Evolutionary conservation across 441 rosid genomes (phyloP).

Genomic region (Isatis lusitanica): DNA sequence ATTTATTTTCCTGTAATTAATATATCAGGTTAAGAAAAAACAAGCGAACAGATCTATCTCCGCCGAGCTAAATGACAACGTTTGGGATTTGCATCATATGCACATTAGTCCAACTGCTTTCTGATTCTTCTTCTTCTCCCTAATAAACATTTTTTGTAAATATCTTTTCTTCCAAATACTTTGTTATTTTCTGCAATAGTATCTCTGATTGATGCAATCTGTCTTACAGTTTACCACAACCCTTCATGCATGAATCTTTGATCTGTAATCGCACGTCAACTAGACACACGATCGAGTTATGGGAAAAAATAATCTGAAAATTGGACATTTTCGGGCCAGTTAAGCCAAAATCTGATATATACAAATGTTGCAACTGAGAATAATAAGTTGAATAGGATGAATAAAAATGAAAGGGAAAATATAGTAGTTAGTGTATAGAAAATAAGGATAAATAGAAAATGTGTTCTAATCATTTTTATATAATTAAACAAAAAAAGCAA

Average conservation of each 20-base stretch:
- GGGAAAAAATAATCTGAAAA: not conserved
- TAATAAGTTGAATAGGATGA: too few relatives aligned
- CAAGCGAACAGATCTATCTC: slow-evolving; percentile 28
- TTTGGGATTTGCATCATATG: slow-evolving; percentile 25
- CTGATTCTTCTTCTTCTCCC: slow-evolving; percentile 15
- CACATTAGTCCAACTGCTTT: slow-evolving; percentile 18
- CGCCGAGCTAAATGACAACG: slow-evolving; percentile 6
- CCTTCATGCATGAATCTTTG: slow-evolving; percentile 14
- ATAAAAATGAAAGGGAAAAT: too few relatives aligned
- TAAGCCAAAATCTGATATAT: too few relatives aligned
- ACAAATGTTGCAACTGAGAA: too few relatives aligned
- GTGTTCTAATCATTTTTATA: too few relatives aligned
- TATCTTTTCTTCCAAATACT: not conserved
- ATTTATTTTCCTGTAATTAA: not conserved
- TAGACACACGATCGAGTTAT: not conserved
- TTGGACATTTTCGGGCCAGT: not conserved
- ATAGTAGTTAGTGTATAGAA: too few relatives aligned
- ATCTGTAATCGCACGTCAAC: not conserved
- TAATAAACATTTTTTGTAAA: not conserved
- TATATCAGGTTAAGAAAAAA: slow-evolving; percentile 8
- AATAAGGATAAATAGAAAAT: too few relatives aligned
- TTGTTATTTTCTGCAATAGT: not conserved
- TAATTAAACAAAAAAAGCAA: too few relatives aligned
- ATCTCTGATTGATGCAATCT: not conserved
- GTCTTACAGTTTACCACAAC: not conserved